A percentile compares a stretch with the other conserved stretches of the same genome.
These are phyloP conservation scores for Penicillium bialowiezense DNA, from an alignment of 495 filamentous ascomycete species.

Conservation along the genomic window DNA sequence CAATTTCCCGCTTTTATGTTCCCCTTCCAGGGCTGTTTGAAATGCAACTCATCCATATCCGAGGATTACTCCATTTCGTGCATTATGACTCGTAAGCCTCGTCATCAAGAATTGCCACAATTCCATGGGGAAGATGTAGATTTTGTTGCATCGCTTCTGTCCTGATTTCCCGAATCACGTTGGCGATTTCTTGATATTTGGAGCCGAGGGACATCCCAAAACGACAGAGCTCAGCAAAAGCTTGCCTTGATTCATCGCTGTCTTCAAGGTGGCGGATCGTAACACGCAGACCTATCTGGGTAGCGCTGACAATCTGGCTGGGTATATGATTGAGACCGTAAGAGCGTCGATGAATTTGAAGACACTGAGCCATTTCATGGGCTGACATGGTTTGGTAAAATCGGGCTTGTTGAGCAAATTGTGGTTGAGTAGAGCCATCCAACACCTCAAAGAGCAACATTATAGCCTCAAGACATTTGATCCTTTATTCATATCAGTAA, in stretches of 20 bases:
- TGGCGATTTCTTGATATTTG: constrained; percentile 26
- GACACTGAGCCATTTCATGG: constrained; percentile 29
- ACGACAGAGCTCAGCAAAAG: constrained; percentile 35
- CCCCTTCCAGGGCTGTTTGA: too few species aligned
- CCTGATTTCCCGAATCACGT: constrained; percentile 25
- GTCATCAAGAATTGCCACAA: constrained; percentile 21
- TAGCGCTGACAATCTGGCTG: constrained; percentile 30
- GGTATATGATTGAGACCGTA: constrained; percentile 37
- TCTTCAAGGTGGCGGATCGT: constrained; percentile 24
- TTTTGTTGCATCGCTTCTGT: constrained; percentile 11
- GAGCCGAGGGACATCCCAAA: constrained; percentile 27
- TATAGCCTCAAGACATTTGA: constrained; percentile 27
- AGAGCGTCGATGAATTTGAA: constrained; percentile 26
- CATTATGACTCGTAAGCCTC: background rate
- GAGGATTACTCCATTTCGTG: too few species aligned
- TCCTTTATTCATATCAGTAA: constrained; percentile 20
- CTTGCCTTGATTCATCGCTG: constrained; percentile 17
- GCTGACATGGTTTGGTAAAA: constrained; percentile 22
- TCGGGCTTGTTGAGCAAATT: constrained; percentile 13
- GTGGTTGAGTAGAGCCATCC: constrained; percentile 16
- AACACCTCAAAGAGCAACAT: constrained; percentile 25
- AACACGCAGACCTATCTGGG: constrained; percentile 24
- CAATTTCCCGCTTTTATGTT: too few species aligned
- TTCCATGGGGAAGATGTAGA: constrained; percentile 29
- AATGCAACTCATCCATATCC: too few species aligned